Conservation (phyloP, 768 basidiomycete genomes). For the Pleurotus giganteus region DNA sequence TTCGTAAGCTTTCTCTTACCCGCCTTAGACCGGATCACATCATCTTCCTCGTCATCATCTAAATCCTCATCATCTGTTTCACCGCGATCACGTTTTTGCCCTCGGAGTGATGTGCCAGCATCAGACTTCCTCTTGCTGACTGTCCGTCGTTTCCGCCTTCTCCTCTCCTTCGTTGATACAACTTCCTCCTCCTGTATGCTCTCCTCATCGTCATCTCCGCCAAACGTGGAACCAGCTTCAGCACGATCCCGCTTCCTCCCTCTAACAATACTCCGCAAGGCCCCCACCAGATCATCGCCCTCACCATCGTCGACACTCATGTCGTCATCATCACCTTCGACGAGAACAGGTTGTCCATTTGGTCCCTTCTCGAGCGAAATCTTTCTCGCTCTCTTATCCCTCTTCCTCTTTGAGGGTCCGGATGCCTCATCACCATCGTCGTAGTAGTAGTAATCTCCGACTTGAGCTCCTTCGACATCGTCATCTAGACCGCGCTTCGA, state of each 20-base stretch:
- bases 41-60: constrained; percentile 15
- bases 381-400: constrained; percentile 58
- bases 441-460: constrained; percentile 5
- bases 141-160: constrained; percentile 57
- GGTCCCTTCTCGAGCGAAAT: background rate
- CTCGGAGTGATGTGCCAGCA: constrained; percentile 34
- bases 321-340: constrained; percentile 23
- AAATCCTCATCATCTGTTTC: constrained; percentile 40
- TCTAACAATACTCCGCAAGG: constrained; percentile 35
- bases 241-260: constrained; percentile 78
- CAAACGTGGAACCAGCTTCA: constrained; percentile 71
- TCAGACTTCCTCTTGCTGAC: constrained; percentile 53
- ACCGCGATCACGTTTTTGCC: constrained; percentile 68
- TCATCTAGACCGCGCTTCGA: constrained; percentile 49
- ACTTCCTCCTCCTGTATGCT: constrained; percentile 34
- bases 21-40: constrained; percentile 44
- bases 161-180: constrained; percentile 41
- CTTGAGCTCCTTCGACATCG: background rate
- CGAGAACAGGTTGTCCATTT: constrained; percentile 3
- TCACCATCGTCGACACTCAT: constrained; percentile 50
- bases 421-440: constrained; percentile 45
- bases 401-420: constrained; percentile 29
- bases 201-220: constrained; percentile 55
- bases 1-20: constrained; percentile 43
- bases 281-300: constrained; percentile 36